These are phyloP conservation scores for Pluteus cervinus DNA, from an alignment of 768 basidiomycete species.

Conservation along the genomic window DNA sequence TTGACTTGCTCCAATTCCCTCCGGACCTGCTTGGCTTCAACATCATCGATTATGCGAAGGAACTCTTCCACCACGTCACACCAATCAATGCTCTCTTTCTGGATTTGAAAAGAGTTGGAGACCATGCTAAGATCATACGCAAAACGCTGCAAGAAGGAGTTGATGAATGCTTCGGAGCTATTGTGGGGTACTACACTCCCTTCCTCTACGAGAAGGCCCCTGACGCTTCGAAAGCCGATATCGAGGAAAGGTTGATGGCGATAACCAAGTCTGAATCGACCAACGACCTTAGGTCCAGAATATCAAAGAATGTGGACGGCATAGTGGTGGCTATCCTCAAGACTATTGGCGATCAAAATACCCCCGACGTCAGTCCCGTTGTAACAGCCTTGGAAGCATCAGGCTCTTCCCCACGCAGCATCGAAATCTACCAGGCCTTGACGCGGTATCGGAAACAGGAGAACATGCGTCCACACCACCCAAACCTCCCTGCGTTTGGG, in stretches of 20 bases:
- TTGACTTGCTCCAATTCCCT: conserved; percentile 59
- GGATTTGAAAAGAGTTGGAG: conserved; percentile 39
- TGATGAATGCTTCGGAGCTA: conserved; percentile 59
- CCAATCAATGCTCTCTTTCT: conserved; percentile 56
- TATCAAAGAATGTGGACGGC: conserved; percentile 41
- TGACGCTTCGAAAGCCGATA: too few species aligned
- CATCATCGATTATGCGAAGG: conserved; percentile 57
- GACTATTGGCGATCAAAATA: conserved; percentile 64
- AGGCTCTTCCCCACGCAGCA: conserved; percentile 29
- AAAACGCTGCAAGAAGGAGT: conserved; percentile 46
- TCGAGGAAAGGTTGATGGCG: too few species aligned
- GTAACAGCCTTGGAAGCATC: conserved; percentile 31
- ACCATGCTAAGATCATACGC: conserved; percentile 57
- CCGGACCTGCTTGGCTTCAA: conserved; percentile 76
- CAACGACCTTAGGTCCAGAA: conserved; percentile 12
- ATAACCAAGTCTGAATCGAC: too few species aligned
- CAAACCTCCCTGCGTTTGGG: conserved; percentile 59
- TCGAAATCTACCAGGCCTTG: conserved; percentile 41
- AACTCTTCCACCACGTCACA: conserved; percentile 60
- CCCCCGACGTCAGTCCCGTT: conserved; percentile 45
- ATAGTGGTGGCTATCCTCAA: conserved; percentile 56
- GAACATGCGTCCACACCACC: conserved; percentile 48
- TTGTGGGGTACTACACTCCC: conserved; percentile 54
- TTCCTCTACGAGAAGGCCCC: too few species aligned
- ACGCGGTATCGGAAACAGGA: conserved; percentile 44